Base-by-base conservation (phyloP, 176 grass and related monocot species). In the Bromus sterilis region DNA sequence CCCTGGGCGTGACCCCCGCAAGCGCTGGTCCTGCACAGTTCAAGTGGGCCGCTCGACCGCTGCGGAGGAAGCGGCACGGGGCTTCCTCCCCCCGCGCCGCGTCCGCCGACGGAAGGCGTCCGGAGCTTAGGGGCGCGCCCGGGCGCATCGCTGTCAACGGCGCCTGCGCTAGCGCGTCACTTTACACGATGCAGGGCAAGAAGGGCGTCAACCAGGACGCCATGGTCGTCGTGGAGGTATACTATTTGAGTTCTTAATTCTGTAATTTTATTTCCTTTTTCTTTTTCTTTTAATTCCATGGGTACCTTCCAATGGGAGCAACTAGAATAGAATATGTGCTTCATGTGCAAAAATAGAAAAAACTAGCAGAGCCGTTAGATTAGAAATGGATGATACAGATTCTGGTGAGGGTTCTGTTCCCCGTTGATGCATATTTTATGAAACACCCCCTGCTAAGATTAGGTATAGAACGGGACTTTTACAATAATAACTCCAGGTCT, bases 121-220 rank as follows among this genome's bases (percentile, higher is more conserved):
- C 36, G 4, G 58, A 79, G 39, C 46, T 79, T 4, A 78, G 36
- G 37, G 71, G 29, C 36, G 84, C 88, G 11, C 60, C 94, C 7
- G 80, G 79, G 1, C 78, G 94, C 74, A 83, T 97, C 79, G 83
- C 88, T 3, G 26, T 67, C 21, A 92, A 87, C 68, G 92, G 92
- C 40, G 72, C 87, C 24, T 91, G 56, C 64, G 80, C 85, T 11
- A 71, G 74, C 20, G 89, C 92, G 3, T 97, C 91, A 46, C 86
- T 94, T 31, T 97, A 89, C 86, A 94, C 95, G 53, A 77, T 94
- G 87, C 92, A 93, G 83, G 95, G 95, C n/a, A 90, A 87, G 90
- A 97, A 97, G 77, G 95, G 95, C 30, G 77, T 89, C 29, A 97
- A 97, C 78, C 95, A 97, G 86, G 95, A 98, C 53, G 95, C 95